phyloP scores from a whole-genome alignment of 352 stramenopile genomes.

The Plasmopara muralis region DNA sequence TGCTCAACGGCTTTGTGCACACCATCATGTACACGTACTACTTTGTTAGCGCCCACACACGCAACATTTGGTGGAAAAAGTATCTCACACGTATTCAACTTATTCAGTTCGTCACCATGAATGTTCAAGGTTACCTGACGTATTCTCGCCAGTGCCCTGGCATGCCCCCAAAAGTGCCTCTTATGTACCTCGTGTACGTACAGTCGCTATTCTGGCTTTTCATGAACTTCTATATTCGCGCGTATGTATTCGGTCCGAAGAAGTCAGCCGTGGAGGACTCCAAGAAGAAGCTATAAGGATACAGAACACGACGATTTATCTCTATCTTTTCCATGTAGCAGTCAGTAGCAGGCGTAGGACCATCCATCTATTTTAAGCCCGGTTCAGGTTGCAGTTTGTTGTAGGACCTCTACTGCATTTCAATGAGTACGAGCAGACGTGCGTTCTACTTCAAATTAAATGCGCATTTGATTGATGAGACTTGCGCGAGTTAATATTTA shows the following conservation, averaged over 20 bases:
- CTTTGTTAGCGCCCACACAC: constrained; percentile 95
- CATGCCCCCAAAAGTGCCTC: constrained; percentile 54
- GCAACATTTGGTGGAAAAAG: constrained; percentile 95
- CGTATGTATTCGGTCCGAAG: constrained; percentile 70
- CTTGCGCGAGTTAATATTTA: no score
- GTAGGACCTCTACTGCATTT: no score
- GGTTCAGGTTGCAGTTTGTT: no score
- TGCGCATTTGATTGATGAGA: no score
- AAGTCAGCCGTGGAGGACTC: constrained; percentile 19
- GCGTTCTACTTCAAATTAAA: no score
- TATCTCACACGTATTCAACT: constrained; percentile 93
- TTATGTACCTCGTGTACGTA: constrained; percentile 92
- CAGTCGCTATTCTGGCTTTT: constrained; percentile 94
- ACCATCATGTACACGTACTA: constrained; percentile 99
- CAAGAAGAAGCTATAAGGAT: constrained; percentile 26
- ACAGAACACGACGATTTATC: no score
- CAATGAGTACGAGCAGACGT: no score
- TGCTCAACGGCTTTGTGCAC: constrained; percentile 95
- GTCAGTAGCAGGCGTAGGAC: no score
- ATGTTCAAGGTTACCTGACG: constrained; percentile 50
- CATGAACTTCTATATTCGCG: constrained; percentile 92
- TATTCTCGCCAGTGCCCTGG: constrained; percentile 82
- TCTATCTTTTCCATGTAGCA: no score
- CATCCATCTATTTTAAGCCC: no score
- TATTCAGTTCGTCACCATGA: constrained; percentile 87